Conservation (phyloP, 208 protist species). For the Baffinella frigidus region DNA sequence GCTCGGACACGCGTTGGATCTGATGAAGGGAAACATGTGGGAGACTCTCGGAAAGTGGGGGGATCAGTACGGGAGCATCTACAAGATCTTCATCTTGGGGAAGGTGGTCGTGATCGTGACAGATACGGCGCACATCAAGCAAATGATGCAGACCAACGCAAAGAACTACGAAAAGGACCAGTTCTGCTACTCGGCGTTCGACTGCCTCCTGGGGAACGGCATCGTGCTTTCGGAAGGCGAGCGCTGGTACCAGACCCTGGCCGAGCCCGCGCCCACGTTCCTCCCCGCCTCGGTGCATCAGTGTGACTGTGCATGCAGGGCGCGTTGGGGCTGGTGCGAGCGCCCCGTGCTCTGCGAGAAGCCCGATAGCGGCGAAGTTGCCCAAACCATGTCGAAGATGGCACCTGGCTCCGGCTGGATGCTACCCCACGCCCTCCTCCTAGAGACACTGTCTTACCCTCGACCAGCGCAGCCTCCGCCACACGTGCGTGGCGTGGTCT, state of each 20-base stretch:
- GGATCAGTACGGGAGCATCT: background rate
- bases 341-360: too few relatives aligned
- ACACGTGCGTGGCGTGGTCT: too few relatives aligned
- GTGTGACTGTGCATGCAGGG: too few relatives aligned
- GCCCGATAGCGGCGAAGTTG: too few relatives aligned
- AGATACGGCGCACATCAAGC: background rate
- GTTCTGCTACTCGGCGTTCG: background rate
- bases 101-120: background rate
- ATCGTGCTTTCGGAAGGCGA: conserved; percentile 18
- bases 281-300: too few relatives aligned
- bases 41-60: background rate
- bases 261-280: background rate
- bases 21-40: conserved; percentile 31
- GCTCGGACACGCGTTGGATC: conserved; percentile 24
- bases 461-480: too few relatives aligned
- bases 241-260: background rate
- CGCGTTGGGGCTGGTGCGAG: too few relatives aligned
- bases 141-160: background rate
- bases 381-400: too few relatives aligned
- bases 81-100: background rate
- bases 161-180: conserved; percentile 36
- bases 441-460: too few relatives aligned
- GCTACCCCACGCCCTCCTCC: too few relatives aligned
- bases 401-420: too few relatives aligned
- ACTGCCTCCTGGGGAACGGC: conserved; percentile 26